Percentiles rank a stretch among this genome's conserved stretches.
phyloP scores from a whole-genome alignment of 331 rosid species.

The Arachis monticola region DNA sequence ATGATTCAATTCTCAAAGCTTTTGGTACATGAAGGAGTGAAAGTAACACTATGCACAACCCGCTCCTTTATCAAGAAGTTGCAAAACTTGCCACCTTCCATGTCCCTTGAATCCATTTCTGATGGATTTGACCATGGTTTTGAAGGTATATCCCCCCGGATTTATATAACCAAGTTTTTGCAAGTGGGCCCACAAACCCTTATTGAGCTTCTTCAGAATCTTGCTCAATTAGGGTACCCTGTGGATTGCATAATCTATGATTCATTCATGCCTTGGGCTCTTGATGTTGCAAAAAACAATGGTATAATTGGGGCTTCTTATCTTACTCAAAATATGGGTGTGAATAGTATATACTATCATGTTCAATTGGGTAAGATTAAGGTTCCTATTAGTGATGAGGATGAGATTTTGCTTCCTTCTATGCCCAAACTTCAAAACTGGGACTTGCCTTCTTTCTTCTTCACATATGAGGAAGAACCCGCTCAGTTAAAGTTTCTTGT shows the following conservation, averaged over 20 bases:
- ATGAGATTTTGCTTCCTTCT: slow-evolving; percentile 39
- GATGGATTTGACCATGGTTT: slow-evolving; percentile 47
- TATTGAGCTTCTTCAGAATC: slow-evolving; percentile 35
- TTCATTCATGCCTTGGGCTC: slow-evolving; percentile 31
- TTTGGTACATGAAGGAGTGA: slow-evolving; percentile 47
- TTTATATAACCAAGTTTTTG: slow-evolving; percentile 35
- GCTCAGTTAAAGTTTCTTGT: not conserved
- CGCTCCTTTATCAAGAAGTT: slow-evolving; percentile 8
- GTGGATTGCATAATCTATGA: slow-evolving; percentile 52
- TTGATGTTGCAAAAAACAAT: slow-evolving; percentile 54
- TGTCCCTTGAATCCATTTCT: slow-evolving; percentile 37
- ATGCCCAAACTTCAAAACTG: slow-evolving; percentile 33
- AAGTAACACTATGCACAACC: slow-evolving; percentile 44
- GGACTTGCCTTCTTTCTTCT: slow-evolving; percentile 48
- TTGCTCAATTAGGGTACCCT: slow-evolving; percentile 2
- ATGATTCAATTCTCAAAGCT: slow-evolving; percentile 53
- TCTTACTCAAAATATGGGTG: slow-evolving; percentile 57
- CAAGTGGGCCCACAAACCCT: slow-evolving; percentile 35
- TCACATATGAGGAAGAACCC: not conserved
- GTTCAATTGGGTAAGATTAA: slow-evolving; percentile 29
- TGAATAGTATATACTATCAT: slow-evolving; percentile 48
- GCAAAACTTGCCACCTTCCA: slow-evolving; percentile 1
- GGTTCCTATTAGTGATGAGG: slow-evolving; percentile 14
- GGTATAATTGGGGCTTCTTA: slow-evolving; percentile 42
- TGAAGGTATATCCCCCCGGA: not conserved